phyloP scores from a whole-genome alignment of 441 rosid genomes.

The Adansonia rubrostipa region DNA sequence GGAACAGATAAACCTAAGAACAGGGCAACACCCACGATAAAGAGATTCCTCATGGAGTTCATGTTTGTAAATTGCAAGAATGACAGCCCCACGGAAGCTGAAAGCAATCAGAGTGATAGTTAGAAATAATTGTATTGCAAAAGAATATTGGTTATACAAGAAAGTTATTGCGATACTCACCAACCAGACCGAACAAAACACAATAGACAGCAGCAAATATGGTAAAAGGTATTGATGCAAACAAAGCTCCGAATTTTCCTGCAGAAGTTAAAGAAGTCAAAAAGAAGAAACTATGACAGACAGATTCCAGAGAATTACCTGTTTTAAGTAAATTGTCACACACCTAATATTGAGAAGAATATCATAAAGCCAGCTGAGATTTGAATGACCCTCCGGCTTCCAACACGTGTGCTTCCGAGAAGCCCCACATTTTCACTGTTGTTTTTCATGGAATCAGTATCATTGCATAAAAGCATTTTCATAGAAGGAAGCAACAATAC shows the following conservation, averaged over 20 bases:
- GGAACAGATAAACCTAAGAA: constrained; percentile 94
- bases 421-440: constrained; percentile 95
- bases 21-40: constrained; percentile 85
- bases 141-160: background rate
- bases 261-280: constrained; percentile 27
- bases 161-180: constrained; percentile 42
- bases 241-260: constrained; percentile 98
- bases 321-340: constrained; percentile 24
- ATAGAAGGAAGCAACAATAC: constrained; percentile 28
- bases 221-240: constrained; percentile 97
- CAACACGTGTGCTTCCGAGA: constrained; percentile 97
- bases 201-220: constrained; percentile 95
- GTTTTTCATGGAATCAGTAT: constrained; percentile 28
- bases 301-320: background rate
- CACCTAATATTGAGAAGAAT: constrained; percentile 94
- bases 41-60: constrained; percentile 98
- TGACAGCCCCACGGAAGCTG: constrained; percentile 97
- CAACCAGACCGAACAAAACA: constrained; percentile 92
- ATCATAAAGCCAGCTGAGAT: constrained; percentile 99
- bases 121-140: constrained; percentile 17
- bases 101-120: constrained; percentile 18
- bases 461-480: background rate
- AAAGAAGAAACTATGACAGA: background rate
- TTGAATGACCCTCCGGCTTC: constrained; percentile 98
- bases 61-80: constrained; percentile 99